Conservation (phyloP, 1,139 yeast genomes). For the Saccharomyces pastorianus region DNA sequence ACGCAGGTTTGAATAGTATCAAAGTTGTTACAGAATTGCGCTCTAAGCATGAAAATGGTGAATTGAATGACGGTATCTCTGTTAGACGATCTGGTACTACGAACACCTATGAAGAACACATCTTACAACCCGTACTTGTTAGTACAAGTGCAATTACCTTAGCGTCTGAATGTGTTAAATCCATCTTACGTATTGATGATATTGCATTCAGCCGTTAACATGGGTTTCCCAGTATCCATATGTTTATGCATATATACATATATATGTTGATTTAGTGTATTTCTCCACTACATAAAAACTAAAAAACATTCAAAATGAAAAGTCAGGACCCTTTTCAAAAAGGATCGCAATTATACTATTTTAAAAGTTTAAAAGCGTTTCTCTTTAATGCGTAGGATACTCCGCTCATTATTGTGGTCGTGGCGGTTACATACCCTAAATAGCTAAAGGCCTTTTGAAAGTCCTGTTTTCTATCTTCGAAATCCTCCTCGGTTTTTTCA, state of each 20-base stretch:
- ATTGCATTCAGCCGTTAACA: constrained; percentile 68
- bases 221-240: constrained; percentile 1
- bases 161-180: constrained; percentile 94
- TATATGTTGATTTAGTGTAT: not conserved
- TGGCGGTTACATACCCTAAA: constrained; percentile 56
- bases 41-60: constrained; percentile 86
- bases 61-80: constrained; percentile 88
- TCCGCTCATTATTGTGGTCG: constrained; percentile 75
- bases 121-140: constrained; percentile 91
- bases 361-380: constrained; percentile 51
- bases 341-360: not conserved
- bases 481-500: constrained; percentile 8
- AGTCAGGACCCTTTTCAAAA: not conserved
- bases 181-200: constrained; percentile 91
- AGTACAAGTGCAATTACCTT: constrained; percentile 87
- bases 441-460: constrained; percentile 21
- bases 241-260: not conserved
- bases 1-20: constrained; percentile 93
- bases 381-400: constrained; percentile 63
- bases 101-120: constrained; percentile 88
- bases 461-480: constrained; percentile 11
- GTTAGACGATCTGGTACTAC: constrained; percentile 91
- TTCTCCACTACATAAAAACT: not conserved
- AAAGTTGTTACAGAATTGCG: constrained; percentile 92
- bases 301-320: not conserved